Evolutionary conservation across 148 eudicot species (phyloP), one percentile per base, ranked within the genome.

Genomic region (Arbutus unedo): DNA sequence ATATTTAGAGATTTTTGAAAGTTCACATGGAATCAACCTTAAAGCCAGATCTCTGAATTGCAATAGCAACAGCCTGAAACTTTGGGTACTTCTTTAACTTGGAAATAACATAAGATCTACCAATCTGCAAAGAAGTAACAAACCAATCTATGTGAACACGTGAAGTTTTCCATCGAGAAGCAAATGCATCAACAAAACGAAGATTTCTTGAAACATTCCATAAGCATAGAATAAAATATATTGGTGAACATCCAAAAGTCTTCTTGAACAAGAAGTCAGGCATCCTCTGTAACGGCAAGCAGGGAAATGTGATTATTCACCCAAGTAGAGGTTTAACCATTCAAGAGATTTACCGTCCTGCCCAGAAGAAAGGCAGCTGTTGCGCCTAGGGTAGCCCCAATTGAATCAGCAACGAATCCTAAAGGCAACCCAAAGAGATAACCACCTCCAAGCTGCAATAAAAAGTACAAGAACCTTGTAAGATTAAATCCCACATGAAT

Each of bases 301-400:
- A 23, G 13, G 60, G 14, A 77, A 2, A 18, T 54, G 79, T n/a
- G 21, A 9, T 59, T 55, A 43, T 8, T 76, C 31, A 82, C 6
- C 64, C 41, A 38, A 66, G 11, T 18, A 83, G 53, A 60, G 81
- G 73, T 43, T 77, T 53, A 45, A 68, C 18, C 19, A 79, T 15
- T 83, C 23, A 83, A 83, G 75, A 74, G 84, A 85, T 93, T 86
- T 91, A 94, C 98, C 47, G 97, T 93, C 90, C 93, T 91, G 76
- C 99, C 99, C 84, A 96, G 83, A 85, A 96, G 90, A 85, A 96
- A 94, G 74, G 99, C 97, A 18, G 95, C 94, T 79, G 87, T 88
- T 44, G 99, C 99, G 67, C 99, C 99, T 83, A 93, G 16, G 53
- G 94, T 91, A 77, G 99, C 93, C 83, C 99, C 98, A 76, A 93